phyloP scores from a whole-genome alignment of 164 flowering plant genomes.

The grape (Vitis vinifera) region DNA sequence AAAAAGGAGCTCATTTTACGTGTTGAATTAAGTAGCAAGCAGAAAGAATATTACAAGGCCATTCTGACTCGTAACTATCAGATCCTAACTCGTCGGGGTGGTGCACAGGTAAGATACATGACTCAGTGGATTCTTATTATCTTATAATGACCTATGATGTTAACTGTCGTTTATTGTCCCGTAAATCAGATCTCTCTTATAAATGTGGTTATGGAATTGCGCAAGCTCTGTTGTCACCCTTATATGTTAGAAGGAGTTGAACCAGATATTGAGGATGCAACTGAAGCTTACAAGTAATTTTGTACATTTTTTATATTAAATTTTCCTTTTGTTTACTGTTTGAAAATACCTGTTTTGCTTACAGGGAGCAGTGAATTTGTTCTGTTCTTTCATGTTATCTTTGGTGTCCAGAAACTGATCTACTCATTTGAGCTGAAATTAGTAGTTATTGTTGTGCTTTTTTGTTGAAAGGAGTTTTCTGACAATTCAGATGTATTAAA shows the following conservation, averaged over 20 bases:
- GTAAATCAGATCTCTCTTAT: conserved; percentile 81
- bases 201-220: conserved; percentile 97
- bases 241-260: conserved; percentile 96
- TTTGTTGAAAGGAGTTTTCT: not conserved
- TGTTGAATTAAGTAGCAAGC: conserved; percentile 88
- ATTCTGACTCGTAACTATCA: conserved; percentile 95
- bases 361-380: not conserved
- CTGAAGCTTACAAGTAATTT: conserved; percentile 71
- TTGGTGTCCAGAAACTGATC: no score
- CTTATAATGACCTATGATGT: conserved; percentile 1
- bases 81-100: conserved; percentile 81
- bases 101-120: conserved; percentile 62
- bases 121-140: not conserved
- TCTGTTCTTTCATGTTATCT: not conserved
- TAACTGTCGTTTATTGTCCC: not conserved
- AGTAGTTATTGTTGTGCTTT: not conserved
- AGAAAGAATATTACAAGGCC: conserved; percentile 95
- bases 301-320: conserved; percentile 6
- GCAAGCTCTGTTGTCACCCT: conserved; percentile 95
- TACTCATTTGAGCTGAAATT: no score
- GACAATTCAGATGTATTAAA: not conserved
- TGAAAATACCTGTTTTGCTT: not conserved
- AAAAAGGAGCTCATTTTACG: conserved; percentile 97
- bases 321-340: not conserved
- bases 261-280: conserved; percentile 60